These are phyloP conservation scores for Ceratocystis harringtonii DNA, from an alignment of 2,329 filamentous ascomycete species.

Conservation along the genomic window DNA sequence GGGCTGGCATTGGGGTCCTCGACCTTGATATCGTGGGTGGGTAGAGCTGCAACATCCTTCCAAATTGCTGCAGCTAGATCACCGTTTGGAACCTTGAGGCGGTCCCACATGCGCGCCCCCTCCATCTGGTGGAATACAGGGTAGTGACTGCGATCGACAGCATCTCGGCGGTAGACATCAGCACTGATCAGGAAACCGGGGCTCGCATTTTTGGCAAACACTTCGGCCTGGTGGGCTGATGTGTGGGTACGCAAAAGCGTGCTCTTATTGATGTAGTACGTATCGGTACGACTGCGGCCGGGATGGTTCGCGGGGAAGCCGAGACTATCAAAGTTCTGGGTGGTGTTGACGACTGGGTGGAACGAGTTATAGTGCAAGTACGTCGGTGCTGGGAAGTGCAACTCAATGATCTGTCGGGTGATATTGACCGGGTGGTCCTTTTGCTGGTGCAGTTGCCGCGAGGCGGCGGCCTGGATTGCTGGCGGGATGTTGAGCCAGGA, in stretches of 20 bases:
- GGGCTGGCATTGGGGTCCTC: conserved; percentile 71
- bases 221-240: conserved; percentile 77
- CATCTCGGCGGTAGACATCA: conserved; percentile 90
- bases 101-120: conserved; percentile 78
- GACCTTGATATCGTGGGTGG: conserved; percentile 58
- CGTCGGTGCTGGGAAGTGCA: conserved; percentile 57
- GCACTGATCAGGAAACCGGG: conserved; percentile 81
- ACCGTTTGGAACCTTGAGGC: conserved; percentile 37
- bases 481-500: conserved; percentile 72
- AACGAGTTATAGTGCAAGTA: conserved; percentile 67
- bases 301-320: conserved; percentile 81
- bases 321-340: conserved; percentile 92
- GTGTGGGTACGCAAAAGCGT: conserved; percentile 88
- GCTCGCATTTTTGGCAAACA: conserved; percentile 56
- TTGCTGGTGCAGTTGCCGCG: conserved; percentile 74
- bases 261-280: conserved; percentile 79
- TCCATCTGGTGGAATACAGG: conserved; percentile 99
- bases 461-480: conserved; percentile 58
- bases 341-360: conserved; percentile 67
- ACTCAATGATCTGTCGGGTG: conserved; percentile 83
- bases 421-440: conserved; percentile 80
- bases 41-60: conserved; percentile 55
- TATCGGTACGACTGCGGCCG: conserved; percentile 75
- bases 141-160: conserved; percentile 88
- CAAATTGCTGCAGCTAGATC: conserved; percentile 51